These are phyloP conservation scores for Colletotrichum nymphaeae DNA, from an alignment of 2,329 filamentous ascomycete genomes.

Conservation along the genomic window DNA sequence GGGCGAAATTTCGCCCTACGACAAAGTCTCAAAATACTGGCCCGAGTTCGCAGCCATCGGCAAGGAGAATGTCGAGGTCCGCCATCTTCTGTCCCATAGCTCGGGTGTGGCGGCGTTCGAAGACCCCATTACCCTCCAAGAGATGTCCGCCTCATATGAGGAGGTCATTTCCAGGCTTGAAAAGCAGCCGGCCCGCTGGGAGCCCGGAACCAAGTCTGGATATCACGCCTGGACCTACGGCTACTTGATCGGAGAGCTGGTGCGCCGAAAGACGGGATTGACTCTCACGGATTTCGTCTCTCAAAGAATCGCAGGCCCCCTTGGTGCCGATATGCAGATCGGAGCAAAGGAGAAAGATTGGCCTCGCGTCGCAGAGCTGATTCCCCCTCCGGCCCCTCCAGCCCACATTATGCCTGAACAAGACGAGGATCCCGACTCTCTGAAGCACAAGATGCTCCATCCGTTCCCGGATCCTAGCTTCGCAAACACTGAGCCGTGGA, in stretches of 20 bases:
- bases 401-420: background rate
- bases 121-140: conserved; percentile 42
- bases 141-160: conserved; percentile 46
- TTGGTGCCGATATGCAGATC: conserved; percentile 59
- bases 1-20: conserved; percentile 48
- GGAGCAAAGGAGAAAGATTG: conserved; percentile 54
- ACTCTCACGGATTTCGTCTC: conserved; percentile 53
- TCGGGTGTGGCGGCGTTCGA: conserved; percentile 50
- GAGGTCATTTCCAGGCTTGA: conserved; percentile 48
- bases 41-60: conserved; percentile 57
- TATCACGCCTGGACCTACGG: conserved; percentile 56
- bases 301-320: conserved; percentile 50
- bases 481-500: conserved; percentile 46
- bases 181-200: conserved; percentile 55
- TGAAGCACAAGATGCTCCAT: conserved; percentile 42
- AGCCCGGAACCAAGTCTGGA: conserved; percentile 53
- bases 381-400: conserved; percentile 40
- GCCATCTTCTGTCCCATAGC: conserved; percentile 54
- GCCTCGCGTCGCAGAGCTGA: conserved; percentile 50
- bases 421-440: conserved; percentile 39
- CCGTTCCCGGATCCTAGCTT: conserved; percentile 37
- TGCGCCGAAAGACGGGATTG: conserved; percentile 53
- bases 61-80: conserved; percentile 52
- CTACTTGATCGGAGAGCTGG: conserved; percentile 55
- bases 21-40: conserved; percentile 55